Percentiles rank a stretch among this genome's conserved stretches.
Evolutionary conservation across 768 basidiomycete genomes (phyloP).

Genomic region (Termitomyces sp.): DNA sequence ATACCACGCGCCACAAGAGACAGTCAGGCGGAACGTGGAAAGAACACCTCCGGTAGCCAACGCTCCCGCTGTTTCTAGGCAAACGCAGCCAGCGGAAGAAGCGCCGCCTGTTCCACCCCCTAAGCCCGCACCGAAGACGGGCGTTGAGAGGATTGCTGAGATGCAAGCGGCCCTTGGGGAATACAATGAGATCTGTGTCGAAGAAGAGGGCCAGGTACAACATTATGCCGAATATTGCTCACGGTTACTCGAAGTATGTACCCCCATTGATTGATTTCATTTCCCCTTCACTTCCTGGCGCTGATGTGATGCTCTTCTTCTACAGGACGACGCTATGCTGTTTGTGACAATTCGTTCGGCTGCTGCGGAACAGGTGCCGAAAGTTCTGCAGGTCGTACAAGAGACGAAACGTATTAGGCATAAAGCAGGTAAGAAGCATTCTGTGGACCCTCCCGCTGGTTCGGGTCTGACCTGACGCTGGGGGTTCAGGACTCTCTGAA

Average conservation of each 20-base stretch:
- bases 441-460: background rate
- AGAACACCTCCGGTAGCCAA: background rate
- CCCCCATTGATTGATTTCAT: background rate
- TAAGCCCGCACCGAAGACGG: conserved; percentile 58
- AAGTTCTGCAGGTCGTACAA: conserved; percentile 76
- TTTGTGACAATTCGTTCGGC: conserved; percentile 71
- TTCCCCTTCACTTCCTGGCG: background rate
- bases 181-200: conserved; percentile 69
- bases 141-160: conserved; percentile 66
- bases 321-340: conserved; percentile 73
- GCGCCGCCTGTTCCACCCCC: conserved; percentile 47
- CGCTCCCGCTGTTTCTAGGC: background rate
- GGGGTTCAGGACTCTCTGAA: conserved; percentile 34
- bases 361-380: conserved; percentile 59
- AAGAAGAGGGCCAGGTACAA: conserved; percentile 53
- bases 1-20: conserved; percentile 32
- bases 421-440: conserved; percentile 51
- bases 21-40: background rate
- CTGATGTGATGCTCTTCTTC: background rate
- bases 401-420: conserved; percentile 72
- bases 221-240: conserved; percentile 71
- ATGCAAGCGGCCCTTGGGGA: conserved; percentile 62
- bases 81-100: background rate
- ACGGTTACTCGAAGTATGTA: conserved; percentile 51
- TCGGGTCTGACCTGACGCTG: background rate